Base-by-base conservation (phyloP, 2,329 filamentous ascomycete species). In the Alternaria panax region DNA sequence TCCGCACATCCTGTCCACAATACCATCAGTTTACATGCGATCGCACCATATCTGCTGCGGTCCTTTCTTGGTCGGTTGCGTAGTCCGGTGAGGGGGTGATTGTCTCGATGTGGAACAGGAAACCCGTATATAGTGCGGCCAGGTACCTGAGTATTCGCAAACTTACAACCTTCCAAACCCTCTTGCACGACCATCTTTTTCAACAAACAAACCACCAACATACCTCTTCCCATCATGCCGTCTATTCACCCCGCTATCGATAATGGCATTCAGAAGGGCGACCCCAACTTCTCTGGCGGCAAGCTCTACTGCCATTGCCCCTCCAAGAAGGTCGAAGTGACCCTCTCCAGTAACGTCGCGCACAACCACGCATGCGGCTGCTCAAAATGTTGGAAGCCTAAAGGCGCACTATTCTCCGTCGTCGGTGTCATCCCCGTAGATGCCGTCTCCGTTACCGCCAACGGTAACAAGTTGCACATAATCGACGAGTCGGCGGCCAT, bases 291-390 rank as follows among this genome's bases (percentile, higher is more conserved):
- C 76, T 45, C 81, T 0, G 88, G 88, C 58, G 88, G 88, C 58
- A 87, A 82, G 52, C 82, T 90, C 8, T 80, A 80, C 74, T 90
- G 88, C 81, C 83, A 84, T 69, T 91, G 88, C 80, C 55, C 77
- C 11, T 79, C 67, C 62, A 74, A 83, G 73, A 84, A 83, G 25
- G 85, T 90, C 59, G 83, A 87, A 69, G 82, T 90, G 22, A 83
- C 82, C 0, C 81, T 90, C 38, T 75, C 68, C 58, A 80, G 84
- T 72, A 86, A 90, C 67, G 85, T 91, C 56, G 79, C 82, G 2
- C 87, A 90, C 81, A 90, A 91, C 81, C 88, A 91, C 78, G 87
- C 86, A 55, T 90, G 88, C 77, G 88, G 88, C 63, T 90, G 88
- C 79, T 89, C 87, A 54, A 88, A 90, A 76, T 90, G 88, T 84